Evolutionary conservation across 2,329 filamentous ascomycete species (phyloP).

Genomic region (Huntiella decipiens): DNA sequence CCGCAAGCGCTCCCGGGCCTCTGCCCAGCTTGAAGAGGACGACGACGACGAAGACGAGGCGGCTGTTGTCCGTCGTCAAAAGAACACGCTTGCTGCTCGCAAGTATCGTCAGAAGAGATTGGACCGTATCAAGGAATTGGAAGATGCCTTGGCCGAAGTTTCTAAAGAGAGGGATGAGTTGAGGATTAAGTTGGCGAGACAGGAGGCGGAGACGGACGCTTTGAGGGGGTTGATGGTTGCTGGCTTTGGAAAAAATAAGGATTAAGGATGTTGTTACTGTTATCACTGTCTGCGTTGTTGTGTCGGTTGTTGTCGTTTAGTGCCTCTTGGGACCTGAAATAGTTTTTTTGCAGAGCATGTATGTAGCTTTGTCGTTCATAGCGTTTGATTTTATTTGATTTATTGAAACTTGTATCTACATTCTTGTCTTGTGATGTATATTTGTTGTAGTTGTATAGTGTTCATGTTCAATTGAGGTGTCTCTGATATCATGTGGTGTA

Average conservation of each 20-base stretch:
- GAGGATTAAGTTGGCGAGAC: constrained; percentile 39
- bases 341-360: background rate
- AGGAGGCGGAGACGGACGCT: constrained; percentile 46
- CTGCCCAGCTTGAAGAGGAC: constrained; percentile 4
- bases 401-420: no score
- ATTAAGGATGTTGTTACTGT: background rate
- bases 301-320: background rate
- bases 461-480: background rate
- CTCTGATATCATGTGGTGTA: background rate
- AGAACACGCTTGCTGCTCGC: constrained; percentile 52
- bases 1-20: constrained; percentile 5
- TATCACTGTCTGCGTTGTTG: background rate
- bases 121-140: constrained; percentile 44
- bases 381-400: background rate
- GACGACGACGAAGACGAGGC: constrained; percentile 8
- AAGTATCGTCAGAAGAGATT: constrained; percentile 54
- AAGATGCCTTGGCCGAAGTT: constrained; percentile 37
- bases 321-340: background rate
- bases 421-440: no score
- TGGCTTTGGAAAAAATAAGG: background rate
- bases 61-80: constrained; percentile 25
- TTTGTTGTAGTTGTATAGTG: background rate
- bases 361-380: background rate
- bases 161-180: constrained; percentile 44
- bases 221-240: constrained; percentile 30